Base-by-base conservation (phyloP, 2,329 filamentous ascomycete genomes). In the Coniochaeta hoffmannii region DNA sequence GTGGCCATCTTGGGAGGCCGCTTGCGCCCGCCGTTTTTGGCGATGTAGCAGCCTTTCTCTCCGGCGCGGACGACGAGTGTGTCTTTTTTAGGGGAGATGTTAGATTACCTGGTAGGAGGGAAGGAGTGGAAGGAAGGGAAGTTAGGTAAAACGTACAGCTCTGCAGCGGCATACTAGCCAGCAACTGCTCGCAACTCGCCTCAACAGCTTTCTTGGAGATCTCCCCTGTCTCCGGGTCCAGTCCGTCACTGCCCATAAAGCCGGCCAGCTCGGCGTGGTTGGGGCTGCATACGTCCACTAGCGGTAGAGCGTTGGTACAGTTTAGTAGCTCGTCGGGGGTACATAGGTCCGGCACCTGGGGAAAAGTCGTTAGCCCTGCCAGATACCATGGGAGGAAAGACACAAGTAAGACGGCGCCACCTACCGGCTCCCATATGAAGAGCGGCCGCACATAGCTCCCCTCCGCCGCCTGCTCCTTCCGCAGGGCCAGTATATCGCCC, bases 341-440 rank as follows among this genome's bases (percentile, higher is more conserved):
- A 19, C 30, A 30, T 1, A 90, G 79, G 69, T 97, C 90, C 1
- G 94, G 94, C 1, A 97, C n/a, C n/a, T n/a, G n/a, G n/a, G n/a
- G n/a, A n/a, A n/a, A n/a, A n/a, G n/a, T n/a, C n/a, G n/a, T n/a
- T n/a, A n/a, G n/a, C n/a, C n/a, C n/a, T n/a, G n/a, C n/a, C n/a
- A n/a, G n/a, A n/a, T n/a, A n/a, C n/a, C n/a, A n/a, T n/a, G n/a
- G n/a, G n/a, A 32, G 30, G 30, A 32, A 32, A 32, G 30, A 32
- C n/a, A n/a, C n/a, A n/a, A n/a, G n/a, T n/a, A n/a, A n/a, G n/a
- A n/a, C n/a, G n/a, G n/a, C n/a, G n/a, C n/a, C n/a, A n/a, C n/a
- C n/a, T n/a, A n/a, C 89, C 1, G 94, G 94, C 68, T 99, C 94
- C 93, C 93, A 99, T 53, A 97, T 83, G 68, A 97, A 90, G 7